A percentile compares a stretch with the other conserved stretches of the same genome.
Conservation (phyloP, 179 eudicot genomes). For the Monotropa hypopitys region DNA sequence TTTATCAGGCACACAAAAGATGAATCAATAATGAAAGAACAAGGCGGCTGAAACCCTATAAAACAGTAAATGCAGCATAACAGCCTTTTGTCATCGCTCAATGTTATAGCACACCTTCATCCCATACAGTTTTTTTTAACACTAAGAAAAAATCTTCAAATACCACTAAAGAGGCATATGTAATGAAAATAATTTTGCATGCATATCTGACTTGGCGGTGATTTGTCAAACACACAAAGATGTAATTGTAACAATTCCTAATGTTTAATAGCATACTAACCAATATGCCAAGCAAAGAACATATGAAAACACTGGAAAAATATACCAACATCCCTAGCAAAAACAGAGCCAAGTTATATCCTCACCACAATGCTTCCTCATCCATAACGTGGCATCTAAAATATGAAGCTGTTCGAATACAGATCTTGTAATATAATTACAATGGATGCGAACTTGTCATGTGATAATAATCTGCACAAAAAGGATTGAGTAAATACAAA, state of each 20-base stretch:
- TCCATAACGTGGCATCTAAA: conserved; percentile 18
- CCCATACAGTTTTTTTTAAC: not conserved
- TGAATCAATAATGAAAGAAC: not conserved
- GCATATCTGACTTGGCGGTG: not conserved
- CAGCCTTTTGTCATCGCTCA: not conserved
- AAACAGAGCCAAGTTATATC: conserved; percentile 14
- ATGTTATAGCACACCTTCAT: not conserved
- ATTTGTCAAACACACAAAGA: not conserved
- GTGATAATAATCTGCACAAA: conserved; percentile 62
- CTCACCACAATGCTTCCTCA: conserved; percentile 28
- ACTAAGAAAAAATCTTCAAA: not conserved
- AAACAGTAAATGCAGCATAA: not conserved
- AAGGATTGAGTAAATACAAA: conserved; percentile 44
- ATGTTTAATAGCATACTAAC: not conserved
- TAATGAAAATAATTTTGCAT: not conserved
- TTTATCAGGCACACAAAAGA: not conserved
- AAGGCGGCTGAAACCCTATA: not conserved
- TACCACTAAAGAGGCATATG: not conserved
- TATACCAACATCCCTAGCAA: not conserved
- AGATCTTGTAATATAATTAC: conserved; percentile 26
- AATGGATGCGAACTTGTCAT: conserved; percentile 25
- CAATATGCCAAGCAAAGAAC: not conserved
- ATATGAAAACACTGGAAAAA: not conserved
- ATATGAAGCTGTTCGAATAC: conserved; percentile 14
- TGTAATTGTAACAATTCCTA: not conserved